Base-by-base conservation (phyloP, 192 early-diverging fungal genomes). In the Chytriomyces confervae region DNA sequence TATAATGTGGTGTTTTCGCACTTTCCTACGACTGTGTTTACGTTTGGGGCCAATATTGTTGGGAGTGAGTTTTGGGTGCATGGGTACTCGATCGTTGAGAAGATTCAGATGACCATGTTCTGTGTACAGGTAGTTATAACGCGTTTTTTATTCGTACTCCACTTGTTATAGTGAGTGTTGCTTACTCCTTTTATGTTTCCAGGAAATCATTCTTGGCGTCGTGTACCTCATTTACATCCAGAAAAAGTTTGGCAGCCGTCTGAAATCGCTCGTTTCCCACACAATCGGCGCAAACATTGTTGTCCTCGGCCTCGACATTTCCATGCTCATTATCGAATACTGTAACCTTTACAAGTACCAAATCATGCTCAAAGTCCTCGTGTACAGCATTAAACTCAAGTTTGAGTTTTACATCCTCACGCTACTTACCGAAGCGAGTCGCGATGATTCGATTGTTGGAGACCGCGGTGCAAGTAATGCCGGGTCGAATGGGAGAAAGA, bases 331-430 rank as follows among this genome's bases (percentile, higher is more conserved):
- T 8, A 27, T 77, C 43, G 80, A 81, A 81, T 81, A 81, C 63
- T 18, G 43, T 5, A 53, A 66, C 16, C 64, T 81, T 1, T 81
- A 81, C 57, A 63, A 77, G 23, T 81, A 81, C 80, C 80, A 81
- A 51, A 81, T 81, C 79, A 79, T 75, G 62, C 49, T 81, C 36
- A 81, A 81, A 77, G 79, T 49, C 1, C 29, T 69, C 7, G 43
- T 81, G 57, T 81, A 81, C 63, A 48, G 29, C 2, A 79, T 81
- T 73, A 81, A 81, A 77, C 29, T 81, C 43, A 81, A 81, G 43
- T 53, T 73, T 29, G 80, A 81, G 57, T 81, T 81, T 73, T 67
- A 67, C 47, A 74, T 81, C 8, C 46, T 81, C 7, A 75, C 81
- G 23, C 50, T 81, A n/a, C 49, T 81, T 45, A 79, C 61, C 11